Percentiles rank a stretch among this genome's conserved stretches.
These are phyloP conservation scores for Curvularia hawaiiensis DNA, from an alignment of 2,329 filamentous ascomycete genomes.

Conservation along the genomic window DNA sequence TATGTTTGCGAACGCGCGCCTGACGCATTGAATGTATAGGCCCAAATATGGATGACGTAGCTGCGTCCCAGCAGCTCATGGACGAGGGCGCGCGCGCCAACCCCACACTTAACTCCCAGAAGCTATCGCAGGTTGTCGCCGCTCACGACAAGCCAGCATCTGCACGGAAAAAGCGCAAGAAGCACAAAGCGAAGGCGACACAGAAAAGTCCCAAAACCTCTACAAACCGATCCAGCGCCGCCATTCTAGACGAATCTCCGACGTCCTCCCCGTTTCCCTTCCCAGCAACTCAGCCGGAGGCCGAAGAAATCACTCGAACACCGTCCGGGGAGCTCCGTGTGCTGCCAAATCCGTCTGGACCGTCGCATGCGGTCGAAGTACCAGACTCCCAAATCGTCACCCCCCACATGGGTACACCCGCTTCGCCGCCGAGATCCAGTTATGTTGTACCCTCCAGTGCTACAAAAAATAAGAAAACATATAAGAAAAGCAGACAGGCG, in stretches of 20 bases:
- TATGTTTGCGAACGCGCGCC: slow-evolving; percentile 2
- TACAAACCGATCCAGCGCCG: neutral
- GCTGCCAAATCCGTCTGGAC: neutral
- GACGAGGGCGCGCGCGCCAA: slow-evolving; percentile 15
- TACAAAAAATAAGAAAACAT: slow-evolving; percentile 11
- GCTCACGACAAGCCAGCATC: neutral
- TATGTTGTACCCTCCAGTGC: slow-evolving; percentile 13
- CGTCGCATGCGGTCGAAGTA: slow-evolving; percentile 15
- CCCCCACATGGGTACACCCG: neutral
- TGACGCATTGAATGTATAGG: slow-evolving; percentile 20
- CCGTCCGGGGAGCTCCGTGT: neutral
- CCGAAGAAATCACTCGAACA: neutral
- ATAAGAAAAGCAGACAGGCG: slow-evolving; percentile 8
- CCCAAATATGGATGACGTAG: slow-evolving; percentile 26
- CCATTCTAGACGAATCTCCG: neutral
- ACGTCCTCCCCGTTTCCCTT: slow-evolving; percentile 15
- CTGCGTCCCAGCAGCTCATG: slow-evolving; percentile 29
- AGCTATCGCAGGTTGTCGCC: neutral
- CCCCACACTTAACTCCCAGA: neutral
- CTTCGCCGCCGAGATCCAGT: slow-evolving; percentile 14
- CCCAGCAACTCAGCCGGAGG: slow-evolving; percentile 6
- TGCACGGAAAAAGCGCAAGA: slow-evolving; percentile 5
- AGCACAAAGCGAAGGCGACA: neutral
- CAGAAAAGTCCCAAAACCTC: neutral
- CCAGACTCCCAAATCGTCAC: slow-evolving; percentile 18